Evolutionary conservation across 805 yeast species (phyloP).

Genomic region (Kuraishia hungarica): DNA sequence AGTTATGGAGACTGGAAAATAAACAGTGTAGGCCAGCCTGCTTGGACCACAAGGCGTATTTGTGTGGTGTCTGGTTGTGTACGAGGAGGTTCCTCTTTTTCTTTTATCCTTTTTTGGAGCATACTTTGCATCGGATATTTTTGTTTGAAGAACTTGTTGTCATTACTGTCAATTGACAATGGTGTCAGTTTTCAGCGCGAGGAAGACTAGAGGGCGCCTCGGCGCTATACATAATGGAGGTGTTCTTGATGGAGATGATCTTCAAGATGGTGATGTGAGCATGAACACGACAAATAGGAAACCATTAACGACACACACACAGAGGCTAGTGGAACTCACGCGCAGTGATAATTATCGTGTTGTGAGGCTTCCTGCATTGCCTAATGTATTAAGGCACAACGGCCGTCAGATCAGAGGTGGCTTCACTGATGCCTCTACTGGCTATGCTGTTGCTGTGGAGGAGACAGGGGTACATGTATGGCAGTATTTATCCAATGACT

Average conservation of each 20-base stretch:
- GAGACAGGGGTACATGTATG: slow-evolving; percentile 54
- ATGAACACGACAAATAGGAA: background rate
- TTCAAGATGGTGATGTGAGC: slow-evolving; percentile 3
- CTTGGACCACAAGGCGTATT: too few relatives aligned
- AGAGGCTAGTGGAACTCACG: slow-evolving; percentile 2
- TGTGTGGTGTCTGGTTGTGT: too few relatives aligned
- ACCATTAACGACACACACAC: background rate
- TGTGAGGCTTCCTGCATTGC: background rate
- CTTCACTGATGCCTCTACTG: slow-evolving; percentile 19
- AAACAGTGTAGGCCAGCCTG: background rate
- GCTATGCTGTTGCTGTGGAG: slow-evolving; percentile 27
- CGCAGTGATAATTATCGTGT: background rate
- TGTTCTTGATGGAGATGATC: background rate
- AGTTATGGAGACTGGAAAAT: background rate
- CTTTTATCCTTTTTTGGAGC: too few relatives aligned
- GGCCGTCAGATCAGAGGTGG: slow-evolving; percentile 15
- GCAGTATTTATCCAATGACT: slow-evolving; percentile 57
- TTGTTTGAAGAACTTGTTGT: too few relatives aligned
- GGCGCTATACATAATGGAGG: background rate
- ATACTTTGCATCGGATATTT: too few relatives aligned
- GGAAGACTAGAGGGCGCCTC: slow-evolving; percentile 4
- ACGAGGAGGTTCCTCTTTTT: too few relatives aligned
- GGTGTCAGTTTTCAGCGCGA: slow-evolving; percentile 12
- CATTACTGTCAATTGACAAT: background rate
- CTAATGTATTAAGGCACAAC: slow-evolving; percentile 6